Conservation (phyloP, 805 yeast genomes). For the Wickerhamomyces pijperi region DNA sequence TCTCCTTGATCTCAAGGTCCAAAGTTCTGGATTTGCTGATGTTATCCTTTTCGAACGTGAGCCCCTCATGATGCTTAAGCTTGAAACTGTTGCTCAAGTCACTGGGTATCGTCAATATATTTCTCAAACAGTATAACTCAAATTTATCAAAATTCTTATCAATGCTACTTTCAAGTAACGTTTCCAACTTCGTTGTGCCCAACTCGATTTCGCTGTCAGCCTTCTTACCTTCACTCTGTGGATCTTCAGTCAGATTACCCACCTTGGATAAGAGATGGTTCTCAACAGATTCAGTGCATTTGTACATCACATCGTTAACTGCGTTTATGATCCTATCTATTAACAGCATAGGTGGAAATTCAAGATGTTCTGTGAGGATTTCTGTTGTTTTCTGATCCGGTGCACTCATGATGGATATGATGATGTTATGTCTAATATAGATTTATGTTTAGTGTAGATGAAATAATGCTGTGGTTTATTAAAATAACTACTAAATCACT, state of each 20-base stretch:
- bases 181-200: slow-evolving; percentile 78
- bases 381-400: slow-evolving; percentile 24
- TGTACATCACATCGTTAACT: slow-evolving; percentile 73
- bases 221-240: slow-evolving; percentile 15
- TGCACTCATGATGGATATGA: slow-evolving; percentile 10
- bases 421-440: too few species aligned
- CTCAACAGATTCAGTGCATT: slow-evolving; percentile 73
- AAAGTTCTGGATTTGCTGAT: slow-evolving; percentile 13
- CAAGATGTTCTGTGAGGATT: slow-evolving; percentile 75
- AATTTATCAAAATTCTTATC: slow-evolving; percentile 79
- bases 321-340: slow-evolving; percentile 84
- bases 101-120: slow-evolving; percentile 60
- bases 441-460: too few species aligned
- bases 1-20: slow-evolving; percentile 21
- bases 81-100: slow-evolving; percentile 35
- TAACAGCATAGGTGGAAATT: slow-evolving; percentile 70
- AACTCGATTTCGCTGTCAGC: slow-evolving; percentile 44
- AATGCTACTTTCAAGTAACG: slow-evolving; percentile 60
- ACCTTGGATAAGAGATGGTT: slow-evolving; percentile 29
- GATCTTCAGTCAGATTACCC: too few species aligned
- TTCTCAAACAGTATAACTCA: slow-evolving; percentile 72
- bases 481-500: too few species aligned
- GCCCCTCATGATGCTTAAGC: slow-evolving; percentile 54
- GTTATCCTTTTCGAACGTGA: slow-evolving; percentile 19
- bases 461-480: too few species aligned